Conservation (phyloP, 768 basidiomycete species). For the Rhizopogon sp. region DNA sequence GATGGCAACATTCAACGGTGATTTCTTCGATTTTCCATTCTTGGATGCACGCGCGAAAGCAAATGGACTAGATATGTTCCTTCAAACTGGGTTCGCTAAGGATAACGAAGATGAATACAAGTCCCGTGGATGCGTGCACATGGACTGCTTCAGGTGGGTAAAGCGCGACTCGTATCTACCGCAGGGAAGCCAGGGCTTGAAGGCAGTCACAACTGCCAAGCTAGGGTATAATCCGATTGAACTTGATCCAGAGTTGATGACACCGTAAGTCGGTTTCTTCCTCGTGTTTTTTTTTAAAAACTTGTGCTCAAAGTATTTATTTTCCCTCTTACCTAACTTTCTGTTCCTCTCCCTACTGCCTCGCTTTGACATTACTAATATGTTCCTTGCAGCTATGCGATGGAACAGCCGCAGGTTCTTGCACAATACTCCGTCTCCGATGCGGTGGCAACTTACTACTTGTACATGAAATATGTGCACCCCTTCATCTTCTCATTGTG, state of each 20-base stretch:
- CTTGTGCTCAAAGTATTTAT: background rate
- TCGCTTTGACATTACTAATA: background rate
- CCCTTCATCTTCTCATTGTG: slow-evolving; percentile 99
- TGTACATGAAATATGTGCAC: slow-evolving; percentile 99
- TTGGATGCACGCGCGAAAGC: slow-evolving; percentile 77
- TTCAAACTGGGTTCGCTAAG: slow-evolving; percentile 88
- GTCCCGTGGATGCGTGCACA: slow-evolving; percentile 86
- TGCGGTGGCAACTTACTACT: slow-evolving; percentile 99
- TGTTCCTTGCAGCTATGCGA: slow-evolving; percentile 65
- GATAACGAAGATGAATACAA: slow-evolving; percentile 96
- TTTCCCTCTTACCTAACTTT: background rate
- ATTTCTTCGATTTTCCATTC: slow-evolving; percentile 99
- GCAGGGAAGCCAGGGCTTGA: slow-evolving; percentile 96
- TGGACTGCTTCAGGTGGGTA: slow-evolving; percentile 99
- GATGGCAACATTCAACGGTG: slow-evolving; percentile 98
- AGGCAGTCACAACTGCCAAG: slow-evolving; percentile 95
- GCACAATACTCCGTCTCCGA: slow-evolving; percentile 99
- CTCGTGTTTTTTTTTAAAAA: background rate
- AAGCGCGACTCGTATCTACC: slow-evolving; percentile 98
- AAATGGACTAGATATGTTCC: slow-evolving; percentile 95
- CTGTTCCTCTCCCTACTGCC: background rate
- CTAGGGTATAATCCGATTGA: slow-evolving; percentile 96
- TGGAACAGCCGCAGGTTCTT: slow-evolving; percentile 90
- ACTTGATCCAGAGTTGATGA: slow-evolving; percentile 98
- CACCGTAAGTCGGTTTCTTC: slow-evolving; percentile 62